A percentile compares a stretch with the other conserved stretches of the same genome.
phyloP scores from a whole-genome alignment of 2,329 filamentous ascomycete genomes.

The Rhynchosporium secalis region DNA sequence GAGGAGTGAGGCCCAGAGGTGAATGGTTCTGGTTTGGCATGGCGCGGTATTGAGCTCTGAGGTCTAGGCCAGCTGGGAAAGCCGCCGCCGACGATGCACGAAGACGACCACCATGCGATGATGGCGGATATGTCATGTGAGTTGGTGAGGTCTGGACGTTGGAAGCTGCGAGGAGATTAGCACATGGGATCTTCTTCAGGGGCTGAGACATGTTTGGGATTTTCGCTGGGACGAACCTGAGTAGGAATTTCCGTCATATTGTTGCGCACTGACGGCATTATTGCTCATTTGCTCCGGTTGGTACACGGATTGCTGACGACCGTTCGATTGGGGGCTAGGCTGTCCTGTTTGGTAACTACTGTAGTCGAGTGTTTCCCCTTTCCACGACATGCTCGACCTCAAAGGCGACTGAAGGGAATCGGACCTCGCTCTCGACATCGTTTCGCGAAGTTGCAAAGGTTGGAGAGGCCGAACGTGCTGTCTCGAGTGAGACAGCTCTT shows the following conservation, averaged over 20 bases:
- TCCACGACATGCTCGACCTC: conserved; percentile 63
- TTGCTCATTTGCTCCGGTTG: conserved; percentile 50
- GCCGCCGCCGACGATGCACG: conserved; percentile 51
- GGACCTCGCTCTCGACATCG: conserved; percentile 56
- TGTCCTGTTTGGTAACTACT: conserved; percentile 49
- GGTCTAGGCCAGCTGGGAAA: conserved; percentile 48
- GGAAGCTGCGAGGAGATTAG: conserved; percentile 42
- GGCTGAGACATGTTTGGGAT: conserved; percentile 22
- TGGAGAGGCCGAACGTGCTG: conserved; percentile 54
- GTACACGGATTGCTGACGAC: conserved; percentile 52
- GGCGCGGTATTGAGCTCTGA: conserved; percentile 48
- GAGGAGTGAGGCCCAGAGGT: conserved; percentile 30
- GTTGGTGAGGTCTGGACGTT: conserved; percentile 50
- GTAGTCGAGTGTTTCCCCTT: conserved; percentile 60
- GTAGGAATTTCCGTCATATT: conserved; percentile 54
- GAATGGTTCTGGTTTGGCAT: conserved; percentile 38
- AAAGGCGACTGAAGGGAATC: conserved; percentile 60
- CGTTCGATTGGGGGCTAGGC: conserved; percentile 48
- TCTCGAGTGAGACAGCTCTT: conserved; percentile 47
- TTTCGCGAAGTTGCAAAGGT: conserved; percentile 58
- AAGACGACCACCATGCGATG: conserved; percentile 44
- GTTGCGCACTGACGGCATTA: conserved; percentile 45
- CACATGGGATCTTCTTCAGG: conserved; percentile 30
- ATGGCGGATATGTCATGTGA: conserved; percentile 51
- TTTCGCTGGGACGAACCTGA: conserved; percentile 44